phyloP scores from a whole-genome alignment of 2,329 filamentous ascomycete species.

The Apiospora pterosperma region DNA sequence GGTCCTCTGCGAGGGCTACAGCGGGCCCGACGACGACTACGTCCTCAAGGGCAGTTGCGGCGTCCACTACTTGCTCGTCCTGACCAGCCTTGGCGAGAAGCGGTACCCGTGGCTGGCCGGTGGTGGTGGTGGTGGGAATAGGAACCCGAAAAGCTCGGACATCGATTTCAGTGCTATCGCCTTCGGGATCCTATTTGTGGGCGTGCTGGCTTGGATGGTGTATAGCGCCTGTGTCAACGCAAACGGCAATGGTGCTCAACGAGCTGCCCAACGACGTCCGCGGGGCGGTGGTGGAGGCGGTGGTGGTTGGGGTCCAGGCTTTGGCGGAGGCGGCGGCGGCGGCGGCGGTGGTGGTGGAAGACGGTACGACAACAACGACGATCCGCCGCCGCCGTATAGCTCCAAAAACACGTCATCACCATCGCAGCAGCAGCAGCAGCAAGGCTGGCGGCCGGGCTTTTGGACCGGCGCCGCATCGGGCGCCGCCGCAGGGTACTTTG shows the following conservation, averaged over 20 bases:
- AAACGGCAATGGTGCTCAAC: conserved; percentile 10
- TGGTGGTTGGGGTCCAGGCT: conserved; percentile 38
- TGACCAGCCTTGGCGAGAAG: conserved; percentile 74
- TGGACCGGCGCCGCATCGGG: conserved; percentile 68
- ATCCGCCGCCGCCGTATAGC: conserved; percentile 54
- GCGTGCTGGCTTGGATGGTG: conserved; percentile 58
- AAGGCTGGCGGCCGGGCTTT: conserved; percentile 69
- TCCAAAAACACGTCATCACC: conserved; percentile 33
- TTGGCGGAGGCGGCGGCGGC: conserved; percentile 35
- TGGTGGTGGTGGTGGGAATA: conserved; percentile 23
- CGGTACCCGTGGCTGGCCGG: conserved; percentile 58
- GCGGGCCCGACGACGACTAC: conserved; percentile 71
- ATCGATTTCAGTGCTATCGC: conserved; percentile 34
- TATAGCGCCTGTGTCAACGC: conserved; percentile 46
- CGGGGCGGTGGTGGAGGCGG: conserved; percentile 32
- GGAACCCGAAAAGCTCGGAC: conserved; percentile 27
- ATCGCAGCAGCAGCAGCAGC: conserved; percentile 23
- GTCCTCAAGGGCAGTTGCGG: conserved; percentile 91
- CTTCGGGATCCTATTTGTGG: conserved; percentile 62
- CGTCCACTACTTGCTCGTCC: conserved; percentile 78
- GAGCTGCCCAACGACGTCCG: conserved; percentile 12
- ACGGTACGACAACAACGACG: conserved; percentile 31
- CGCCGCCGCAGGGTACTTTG: conserved; percentile 65
- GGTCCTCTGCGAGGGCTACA: conserved; percentile 89
- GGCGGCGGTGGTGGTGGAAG: conserved; percentile 6